These are phyloP conservation scores for Castanopsis chinensis DNA, from an alignment of 306 rosid genomes.

Conservation along the genomic window DNA sequence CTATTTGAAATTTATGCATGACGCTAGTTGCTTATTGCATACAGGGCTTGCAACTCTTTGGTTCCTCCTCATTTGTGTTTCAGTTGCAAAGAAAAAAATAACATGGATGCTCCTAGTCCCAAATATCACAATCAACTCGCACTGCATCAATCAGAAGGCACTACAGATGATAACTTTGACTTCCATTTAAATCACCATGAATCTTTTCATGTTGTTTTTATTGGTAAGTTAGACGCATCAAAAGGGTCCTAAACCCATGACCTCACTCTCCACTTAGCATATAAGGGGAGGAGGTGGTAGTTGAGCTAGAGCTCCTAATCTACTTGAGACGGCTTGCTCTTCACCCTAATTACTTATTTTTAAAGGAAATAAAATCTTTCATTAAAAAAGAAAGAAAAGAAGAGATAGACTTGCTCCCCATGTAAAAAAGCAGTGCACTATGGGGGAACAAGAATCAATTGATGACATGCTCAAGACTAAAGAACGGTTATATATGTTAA, in stretches of 20 bases:
- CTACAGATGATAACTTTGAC: not conserved
- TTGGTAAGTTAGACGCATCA: not conserved
- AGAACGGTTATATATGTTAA: too few relatives aligned
- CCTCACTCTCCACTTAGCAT: too few relatives aligned
- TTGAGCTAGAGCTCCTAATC: not conserved
- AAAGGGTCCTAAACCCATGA: too few relatives aligned
- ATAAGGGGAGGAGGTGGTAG: too few relatives aligned
- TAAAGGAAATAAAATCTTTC: too few relatives aligned
- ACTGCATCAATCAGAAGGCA: not conserved
- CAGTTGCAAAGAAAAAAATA: not conserved
- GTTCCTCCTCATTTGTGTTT: too few relatives aligned
- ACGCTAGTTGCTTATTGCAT: not conserved
- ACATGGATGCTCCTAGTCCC: not conserved
- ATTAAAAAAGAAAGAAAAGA: too few relatives aligned
- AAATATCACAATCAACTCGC: not conserved
- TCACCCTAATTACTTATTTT: too few relatives aligned
- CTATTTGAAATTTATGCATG: not conserved
- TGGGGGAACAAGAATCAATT: too few relatives aligned
- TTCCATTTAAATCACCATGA: not conserved
- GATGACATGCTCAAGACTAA: too few relatives aligned
- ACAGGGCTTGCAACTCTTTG: not conserved
- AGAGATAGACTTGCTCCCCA: too few relatives aligned
- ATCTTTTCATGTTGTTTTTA: not conserved
- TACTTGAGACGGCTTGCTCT: not conserved
- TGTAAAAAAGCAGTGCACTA: too few relatives aligned